These are phyloP conservation scores for Hymenoscyphus scutula DNA, from an alignment of 2,329 filamentous ascomycete species.

Conservation along the genomic window DNA sequence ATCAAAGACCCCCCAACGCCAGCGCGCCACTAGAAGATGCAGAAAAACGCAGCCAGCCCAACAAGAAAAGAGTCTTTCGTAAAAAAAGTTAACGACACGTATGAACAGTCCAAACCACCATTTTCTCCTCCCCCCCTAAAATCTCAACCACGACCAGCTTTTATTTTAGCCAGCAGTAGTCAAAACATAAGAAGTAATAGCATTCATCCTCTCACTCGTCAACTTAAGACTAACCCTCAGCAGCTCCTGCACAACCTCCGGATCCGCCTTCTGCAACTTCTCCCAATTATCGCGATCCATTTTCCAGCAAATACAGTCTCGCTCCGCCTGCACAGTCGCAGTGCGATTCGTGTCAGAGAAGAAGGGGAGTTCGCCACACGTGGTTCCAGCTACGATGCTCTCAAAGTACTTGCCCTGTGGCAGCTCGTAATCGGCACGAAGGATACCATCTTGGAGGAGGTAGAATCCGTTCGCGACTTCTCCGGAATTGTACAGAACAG, in stretches of 20 bases:
- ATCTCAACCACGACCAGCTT: no score
- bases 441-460: constrained; percentile 81
- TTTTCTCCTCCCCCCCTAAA: no score
- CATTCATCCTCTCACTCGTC: constrained; percentile 88
- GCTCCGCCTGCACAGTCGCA: constrained; percentile 80
- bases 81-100: no score
- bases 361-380: constrained; percentile 93
- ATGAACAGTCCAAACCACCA: no score
- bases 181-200: constrained; percentile 55
- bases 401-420: constrained; percentile 88
- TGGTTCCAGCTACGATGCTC: constrained; percentile 89
- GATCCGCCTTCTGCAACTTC: constrained; percentile 67
- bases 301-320: constrained; percentile 78
- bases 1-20: no score
- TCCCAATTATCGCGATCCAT: constrained; percentile 72
- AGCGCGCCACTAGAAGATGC: no score
- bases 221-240: constrained; percentile 86
- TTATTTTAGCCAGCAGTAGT: constrained; percentile 40
- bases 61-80: no score
- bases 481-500: constrained; percentile 74
- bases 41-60: no score
- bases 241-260: constrained; percentile 79
- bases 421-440: constrained; percentile 85
- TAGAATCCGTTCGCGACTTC: constrained; percentile 83
- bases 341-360: constrained; percentile 88